phyloP scores from a whole-genome alignment of 2,329 filamentous ascomycete species.

The Thelonectria discophora region DNA sequence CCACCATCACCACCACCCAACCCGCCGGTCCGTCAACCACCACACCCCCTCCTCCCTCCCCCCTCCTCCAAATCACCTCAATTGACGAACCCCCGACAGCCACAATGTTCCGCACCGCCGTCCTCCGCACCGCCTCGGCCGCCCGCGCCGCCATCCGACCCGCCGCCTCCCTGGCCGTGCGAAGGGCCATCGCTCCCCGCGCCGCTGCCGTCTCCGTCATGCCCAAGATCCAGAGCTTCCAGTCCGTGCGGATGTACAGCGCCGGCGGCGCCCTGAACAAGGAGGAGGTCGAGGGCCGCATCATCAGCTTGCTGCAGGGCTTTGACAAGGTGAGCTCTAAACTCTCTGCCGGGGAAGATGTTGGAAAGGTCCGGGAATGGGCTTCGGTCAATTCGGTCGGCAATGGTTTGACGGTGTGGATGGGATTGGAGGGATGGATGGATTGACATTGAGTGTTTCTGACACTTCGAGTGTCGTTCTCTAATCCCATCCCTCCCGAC shows the following conservation, averaged over 20 bases:
- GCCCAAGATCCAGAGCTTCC: conserved; percentile 69
- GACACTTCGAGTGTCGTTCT: neutral
- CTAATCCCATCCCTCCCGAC: neutral
- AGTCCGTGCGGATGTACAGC: conserved; percentile 85
- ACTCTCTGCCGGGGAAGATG: neutral
- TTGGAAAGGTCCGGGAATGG: neutral
- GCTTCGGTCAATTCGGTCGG: conserved; percentile 20
- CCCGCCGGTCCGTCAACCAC: conserved; percentile 16
- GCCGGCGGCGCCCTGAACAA: conserved; percentile 80
- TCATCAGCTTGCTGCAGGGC: conserved; percentile 90
- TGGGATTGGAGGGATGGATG: neutral
- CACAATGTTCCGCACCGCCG: conserved; percentile 86
- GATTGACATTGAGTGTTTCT: neutral
- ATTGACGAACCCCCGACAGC: conserved; percentile 26
- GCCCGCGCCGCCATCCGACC: conserved; percentile 59
- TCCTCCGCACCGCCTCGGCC: conserved; percentile 81
- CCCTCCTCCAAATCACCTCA: conserved; percentile 13
- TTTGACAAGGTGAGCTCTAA: conserved; percentile 80
- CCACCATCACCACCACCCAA: conserved; percentile 25
- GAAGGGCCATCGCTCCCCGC: conserved; percentile 62
- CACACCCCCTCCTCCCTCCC: conserved; percentile 25
- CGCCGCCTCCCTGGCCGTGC: conserved; percentile 62
- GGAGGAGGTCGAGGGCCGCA: conserved; percentile 88
- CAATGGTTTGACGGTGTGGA: neutral
- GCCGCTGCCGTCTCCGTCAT: conserved; percentile 67